phyloP scores from a whole-genome alignment of 345 rosid genomes.

The Aegle marmelos region DNA sequence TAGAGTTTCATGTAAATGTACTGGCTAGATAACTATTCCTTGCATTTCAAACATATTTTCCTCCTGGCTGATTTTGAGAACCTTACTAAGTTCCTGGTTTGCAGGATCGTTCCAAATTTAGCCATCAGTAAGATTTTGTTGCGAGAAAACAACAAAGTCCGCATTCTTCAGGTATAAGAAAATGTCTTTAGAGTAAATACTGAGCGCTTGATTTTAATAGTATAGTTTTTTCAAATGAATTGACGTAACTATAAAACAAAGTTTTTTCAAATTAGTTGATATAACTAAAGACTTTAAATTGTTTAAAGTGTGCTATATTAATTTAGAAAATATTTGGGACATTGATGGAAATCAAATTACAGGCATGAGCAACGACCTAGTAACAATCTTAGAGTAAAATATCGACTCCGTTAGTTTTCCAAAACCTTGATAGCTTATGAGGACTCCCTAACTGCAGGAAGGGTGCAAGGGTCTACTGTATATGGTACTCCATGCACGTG shows the following conservation, averaged over 20 bases:
- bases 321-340: background rate
- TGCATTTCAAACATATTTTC: background rate
- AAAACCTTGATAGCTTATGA: background rate
- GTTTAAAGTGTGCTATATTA: background rate
- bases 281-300: background rate
- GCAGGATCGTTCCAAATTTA: constrained; percentile 94
- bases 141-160: constrained; percentile 87
- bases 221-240: background rate
- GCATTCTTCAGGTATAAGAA: constrained; percentile 78
- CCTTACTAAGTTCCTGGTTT: constrained; percentile 14
- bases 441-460: constrained; percentile 48
- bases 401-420: background rate
- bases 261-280: background rate
- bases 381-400: background rate
- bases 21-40: background rate
- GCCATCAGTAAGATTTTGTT: constrained; percentile 89
- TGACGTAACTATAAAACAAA: background rate
- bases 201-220: background rate
- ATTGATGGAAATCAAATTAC: background rate
- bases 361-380: background rate
- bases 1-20: background rate
- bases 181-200: background rate
- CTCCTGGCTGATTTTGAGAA: background rate
- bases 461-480: constrained; percentile 93
- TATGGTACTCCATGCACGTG: constrained; percentile 97